These are phyloP conservation scores for Tylopilus sp. DNA, from an alignment of 1,284 basidiomycete genomes.

Conservation along the genomic window DNA sequence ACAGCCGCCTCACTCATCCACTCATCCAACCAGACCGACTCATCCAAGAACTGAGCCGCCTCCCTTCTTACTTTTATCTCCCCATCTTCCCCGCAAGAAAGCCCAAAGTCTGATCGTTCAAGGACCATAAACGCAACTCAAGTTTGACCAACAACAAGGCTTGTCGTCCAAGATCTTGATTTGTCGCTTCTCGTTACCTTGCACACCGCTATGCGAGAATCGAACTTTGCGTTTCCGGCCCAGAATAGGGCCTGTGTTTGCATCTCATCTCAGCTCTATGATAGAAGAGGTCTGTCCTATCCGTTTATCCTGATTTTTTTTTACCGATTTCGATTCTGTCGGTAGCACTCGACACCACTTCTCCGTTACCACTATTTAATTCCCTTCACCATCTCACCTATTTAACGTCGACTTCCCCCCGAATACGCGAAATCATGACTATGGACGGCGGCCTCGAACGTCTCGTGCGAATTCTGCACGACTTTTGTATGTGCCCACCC, in stretches of 20 bases:
- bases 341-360: constrained; percentile 88
- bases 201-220: constrained; percentile 75
- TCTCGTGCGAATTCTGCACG: constrained; percentile 87
- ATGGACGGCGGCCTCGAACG: constrained; percentile 96
- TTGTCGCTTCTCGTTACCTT: constrained; percentile 18
- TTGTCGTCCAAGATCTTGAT: constrained; percentile 17
- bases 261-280: constrained; percentile 92
- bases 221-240: constrained; percentile 91
- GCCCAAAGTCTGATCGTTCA: background rate
- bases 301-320: constrained; percentile 7
- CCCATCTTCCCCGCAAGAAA: constrained; percentile 3
- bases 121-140: background rate
- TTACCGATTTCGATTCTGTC: constrained; percentile 17
- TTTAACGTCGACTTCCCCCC: constrained; percentile 93
- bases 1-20: constrained; percentile 31
- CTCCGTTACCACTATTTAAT: constrained; percentile 90
- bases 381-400: constrained; percentile 96
- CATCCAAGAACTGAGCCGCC: constrained; percentile 15
- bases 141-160: background rate
- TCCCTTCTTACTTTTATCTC: constrained; percentile 5
- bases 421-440: constrained; percentile 97
- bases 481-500: constrained; percentile 75
- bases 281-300: constrained; percentile 76
- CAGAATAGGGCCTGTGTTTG: constrained; percentile 95
- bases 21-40: constrained; percentile 26